Base-by-base conservation (phyloP, 306 rosid species). In the Senna siamea region DNA sequence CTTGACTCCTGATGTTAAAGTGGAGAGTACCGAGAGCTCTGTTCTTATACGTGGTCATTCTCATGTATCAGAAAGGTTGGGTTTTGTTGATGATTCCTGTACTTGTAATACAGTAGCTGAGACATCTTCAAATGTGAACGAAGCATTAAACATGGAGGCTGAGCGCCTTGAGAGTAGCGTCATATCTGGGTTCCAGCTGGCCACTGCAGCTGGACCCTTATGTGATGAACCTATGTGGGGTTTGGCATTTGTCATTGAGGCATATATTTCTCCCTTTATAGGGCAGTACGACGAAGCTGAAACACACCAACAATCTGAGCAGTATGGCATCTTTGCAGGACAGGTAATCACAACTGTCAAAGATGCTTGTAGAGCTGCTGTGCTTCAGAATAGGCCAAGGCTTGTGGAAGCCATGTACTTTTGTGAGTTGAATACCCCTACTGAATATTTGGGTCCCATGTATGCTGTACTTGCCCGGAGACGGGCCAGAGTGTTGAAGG, bases 171-270 rank as follows among this genome's bases (percentile, higher is more conserved):
- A 89, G 81, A 87, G 85, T 75, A 89, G 93, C 56, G 82, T 93
- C 46, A 72, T 93, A 38, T 83, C 96, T 37, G 96, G 96, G 18
- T 93, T 91, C 84, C 89, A 93, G 65, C 79, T 89, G 44, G 96
- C 98, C 63, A 86, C 97, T 51, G 86, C 96, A 5, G 92, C 98
- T 13, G 98, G 98, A 72, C 98, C 98, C 61, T 79, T 93, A 80
- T 93, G 97, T 70, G 97, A 93, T 41, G 98, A 93, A 74, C 89
- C 96, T 7, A 78, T 88, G 96, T 87, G 98, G 96, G 97, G 98
- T 69, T 79, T 93, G 80, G 96, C 91, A 61, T 93, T 93, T 86
- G 60, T 89, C 62, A 70, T 93, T 13, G 98, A 93, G 79, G 96
- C 91, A 23, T 80, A 59, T n/a, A 76, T 91, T 77, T 76, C 75